Base-by-base conservation (phyloP, 2,329 filamentous ascomycete genomes). In the Acephala macrosclerotiorum region DNA sequence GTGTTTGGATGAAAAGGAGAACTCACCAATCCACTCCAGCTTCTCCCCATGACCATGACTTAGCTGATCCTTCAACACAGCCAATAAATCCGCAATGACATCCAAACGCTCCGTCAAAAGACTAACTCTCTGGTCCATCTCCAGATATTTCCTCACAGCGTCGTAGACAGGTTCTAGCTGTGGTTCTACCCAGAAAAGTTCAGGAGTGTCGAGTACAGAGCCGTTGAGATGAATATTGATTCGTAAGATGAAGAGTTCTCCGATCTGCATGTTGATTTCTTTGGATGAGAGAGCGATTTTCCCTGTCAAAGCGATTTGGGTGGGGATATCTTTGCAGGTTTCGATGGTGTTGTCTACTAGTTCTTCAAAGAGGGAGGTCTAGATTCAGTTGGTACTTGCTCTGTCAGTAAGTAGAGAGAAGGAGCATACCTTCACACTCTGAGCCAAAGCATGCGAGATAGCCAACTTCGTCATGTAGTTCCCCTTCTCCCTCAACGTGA, bases 211-310 rank as follows among this genome's bases (percentile, higher is more conserved):
- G 45, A 99, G 89, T 6, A 99, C 94, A 35, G 93, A 97, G 38
- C 96, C 96, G 78, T 98, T 97, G 59, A 99, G 86, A 80, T 99
- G 96, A 75, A 99, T 98, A 78, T 96, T 97, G 81, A 99, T 98
- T 66, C 96, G 89, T 36, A 99, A 83, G 76, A 99, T 98, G 79
- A 99, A 99, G 61, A 99, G 87, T 81, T 99, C 94, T 77, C 96
- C 96, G 67, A 99, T 97, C 80, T 98, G 94, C 94, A 98, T 98
- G 83, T 98, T 98, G 83, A 99, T 97, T 77, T 98, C 89, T 66
- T 89, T 89, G 51, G 95, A 89, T 65, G 90, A 93, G 65, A 99
- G 87, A 63, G 92, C 90, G 75, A 99, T 96, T 75, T 94, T 96
- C 69, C 96, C 96, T 0, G 95, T 97, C 70, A 92, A 83, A 2